Evolutionary conservation across 176 grass and related monocot species (phyloP), one percentile per base, ranked within the genome.

Genomic region (Musa acuminata): DNA sequence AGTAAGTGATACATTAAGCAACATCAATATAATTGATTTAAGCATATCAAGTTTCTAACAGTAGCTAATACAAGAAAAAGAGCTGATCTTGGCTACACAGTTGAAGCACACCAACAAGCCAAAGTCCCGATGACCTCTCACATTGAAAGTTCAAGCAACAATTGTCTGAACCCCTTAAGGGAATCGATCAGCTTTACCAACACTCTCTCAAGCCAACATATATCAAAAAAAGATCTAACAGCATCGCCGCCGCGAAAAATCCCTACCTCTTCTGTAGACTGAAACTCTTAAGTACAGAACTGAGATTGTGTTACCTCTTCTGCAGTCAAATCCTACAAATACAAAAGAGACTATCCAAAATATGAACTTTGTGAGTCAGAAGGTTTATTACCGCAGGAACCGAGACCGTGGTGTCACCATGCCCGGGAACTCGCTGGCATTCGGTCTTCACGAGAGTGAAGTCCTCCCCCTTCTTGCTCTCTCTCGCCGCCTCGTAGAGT

Each of bases 391-490:
- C 95, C 86, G 83, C 90, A 73, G 94, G 94, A 20, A 86, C 84
- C 1, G 90, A 99, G 86, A 99, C 89, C 60, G 82, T 35, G 64
- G 80, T 35, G 26, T 13, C 78, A 22, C 53, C 79, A n/a, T 83
- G 80, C 14, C 21, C 78, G 1, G 53, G 71, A 3, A 72, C 62
- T 72, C 95, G 84, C 69, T 73, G 78, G 87, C 84, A 87, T 26
- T 87, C 85, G 64, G 76, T 52, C 77, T 58, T 62, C n/a, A 89
- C 58, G 13, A 99, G 73, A 23, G 90, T 91, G 86, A 94, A 89
- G 78, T 99, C 95, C 79, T 99, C 88, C 70, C 90, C 88, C 85
- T 99, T 99, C 88, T 91, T 99, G 71, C 85, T 94, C 80, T 91
- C 87, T 80, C 52, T 64, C n/a, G 88, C 90, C 82, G 94, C 62